Conservation (phyloP, 2,329 filamentous ascomycete species). For the Orbilia brochopaga region DNA sequence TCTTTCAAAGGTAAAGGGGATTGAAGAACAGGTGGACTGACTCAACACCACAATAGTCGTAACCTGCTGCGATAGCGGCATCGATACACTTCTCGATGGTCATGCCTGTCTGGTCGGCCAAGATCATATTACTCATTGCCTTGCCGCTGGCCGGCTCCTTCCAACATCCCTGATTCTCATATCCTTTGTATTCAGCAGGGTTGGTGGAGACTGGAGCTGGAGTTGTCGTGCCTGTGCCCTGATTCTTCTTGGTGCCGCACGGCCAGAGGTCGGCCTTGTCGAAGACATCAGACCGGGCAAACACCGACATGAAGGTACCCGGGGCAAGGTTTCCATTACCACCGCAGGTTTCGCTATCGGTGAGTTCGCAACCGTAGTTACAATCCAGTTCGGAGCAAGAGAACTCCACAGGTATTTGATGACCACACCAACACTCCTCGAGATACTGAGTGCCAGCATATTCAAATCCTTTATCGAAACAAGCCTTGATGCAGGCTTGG, state of each 20-base stretch:
- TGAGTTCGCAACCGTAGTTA: constrained; percentile 26
- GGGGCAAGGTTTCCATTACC: constrained; percentile 60
- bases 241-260: constrained; percentile 34
- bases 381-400: constrained; percentile 59
- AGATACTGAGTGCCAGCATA: constrained; percentile 64
- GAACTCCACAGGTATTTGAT: constrained; percentile 59
- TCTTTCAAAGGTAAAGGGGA: not conserved
- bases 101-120: constrained; percentile 22
- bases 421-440: constrained; percentile 62
- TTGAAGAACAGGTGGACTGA: constrained; percentile 51
- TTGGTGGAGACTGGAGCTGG: constrained; percentile 11
- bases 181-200: constrained; percentile 29
- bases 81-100: constrained; percentile 47
- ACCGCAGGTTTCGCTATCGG: constrained; percentile 60
- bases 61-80: constrained; percentile 49
- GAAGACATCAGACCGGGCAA: constrained; percentile 58
- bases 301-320: constrained; percentile 62
- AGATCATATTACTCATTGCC: constrained; percentile 6
- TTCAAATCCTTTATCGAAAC: constrained; percentile 56
- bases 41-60: constrained; percentile 56
- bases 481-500: constrained; percentile 61
- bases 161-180: constrained; percentile 31
- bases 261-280: constrained; percentile 54
- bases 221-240: constrained; percentile 5
- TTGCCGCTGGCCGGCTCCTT: constrained; percentile 4